A percentile compares a stretch with the other conserved stretches of the same genome.
Conservation (phyloP, 2,329 filamentous ascomycete genomes). For the Aspergillus transmontanensis region DNA sequence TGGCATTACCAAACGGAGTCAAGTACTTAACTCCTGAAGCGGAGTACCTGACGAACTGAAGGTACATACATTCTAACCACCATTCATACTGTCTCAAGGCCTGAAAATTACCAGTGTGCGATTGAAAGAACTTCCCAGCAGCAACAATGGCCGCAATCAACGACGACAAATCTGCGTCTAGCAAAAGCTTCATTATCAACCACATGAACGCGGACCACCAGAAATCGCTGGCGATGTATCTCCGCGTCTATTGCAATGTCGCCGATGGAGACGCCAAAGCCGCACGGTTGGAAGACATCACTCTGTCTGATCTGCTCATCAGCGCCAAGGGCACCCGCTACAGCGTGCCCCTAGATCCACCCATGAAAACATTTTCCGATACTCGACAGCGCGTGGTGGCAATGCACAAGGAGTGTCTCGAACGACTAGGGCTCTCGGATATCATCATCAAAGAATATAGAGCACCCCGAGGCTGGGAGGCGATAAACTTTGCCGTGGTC, state of each 20-base stretch:
- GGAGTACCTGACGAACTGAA: neutral
- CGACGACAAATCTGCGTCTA: conserved; percentile 21
- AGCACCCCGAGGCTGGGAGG: conserved; percentile 55
- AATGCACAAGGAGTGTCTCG: conserved; percentile 66
- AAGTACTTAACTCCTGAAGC: conserved; percentile 2
- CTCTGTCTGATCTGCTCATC: conserved; percentile 64
- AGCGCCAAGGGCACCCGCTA: conserved; percentile 51
- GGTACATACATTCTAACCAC: neutral
- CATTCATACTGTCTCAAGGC: neutral
- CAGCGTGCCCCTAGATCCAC: conserved; percentile 68
- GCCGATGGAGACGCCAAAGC: conserved; percentile 57
- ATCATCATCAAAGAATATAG: conserved; percentile 57
- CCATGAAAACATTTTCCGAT: conserved; percentile 69
- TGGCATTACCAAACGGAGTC: neutral
- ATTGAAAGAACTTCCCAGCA: neutral
- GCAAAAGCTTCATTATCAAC: conserved; percentile 66
- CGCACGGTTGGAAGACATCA: conserved; percentile 67
- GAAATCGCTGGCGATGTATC: conserved; percentile 73
- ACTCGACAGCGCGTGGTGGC: conserved; percentile 70
- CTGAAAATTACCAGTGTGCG: neutral
- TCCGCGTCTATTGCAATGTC: conserved; percentile 70
- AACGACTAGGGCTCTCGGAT: conserved; percentile 62
- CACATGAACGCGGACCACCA: conserved; percentile 90
- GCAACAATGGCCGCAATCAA: neutral
- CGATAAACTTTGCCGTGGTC: conserved; percentile 58